Conservation (phyloP, 1,284 basidiomycete genomes). For the Ganoderma sp. region DNA sequence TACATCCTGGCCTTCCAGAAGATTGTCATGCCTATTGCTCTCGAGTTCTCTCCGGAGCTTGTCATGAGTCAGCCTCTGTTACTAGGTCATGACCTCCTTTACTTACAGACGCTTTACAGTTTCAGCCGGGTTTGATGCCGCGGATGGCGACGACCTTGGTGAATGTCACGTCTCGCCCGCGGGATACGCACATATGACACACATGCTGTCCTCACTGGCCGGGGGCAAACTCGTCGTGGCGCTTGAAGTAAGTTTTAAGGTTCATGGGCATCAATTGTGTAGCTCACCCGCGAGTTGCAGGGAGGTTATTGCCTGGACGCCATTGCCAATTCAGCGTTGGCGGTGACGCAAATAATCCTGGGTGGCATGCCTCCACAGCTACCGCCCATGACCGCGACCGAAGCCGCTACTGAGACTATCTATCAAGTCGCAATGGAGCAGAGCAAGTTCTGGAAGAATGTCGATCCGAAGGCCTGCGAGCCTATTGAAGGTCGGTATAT, state of each 20-base stretch:
- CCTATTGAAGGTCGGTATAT: constrained; percentile 68
- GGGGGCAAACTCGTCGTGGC: constrained; percentile 91
- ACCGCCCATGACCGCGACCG: constrained; percentile 71
- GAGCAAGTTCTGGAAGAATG: constrained; percentile 88
- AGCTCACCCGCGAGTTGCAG: constrained; percentile 47
- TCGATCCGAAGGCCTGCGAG: constrained; percentile 80
- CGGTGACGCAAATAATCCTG: constrained; percentile 84
- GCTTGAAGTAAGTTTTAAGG: constrained; percentile 73
- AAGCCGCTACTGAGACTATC: constrained; percentile 85
- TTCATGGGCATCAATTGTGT: constrained; percentile 6
- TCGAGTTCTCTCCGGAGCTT: constrained; percentile 95
- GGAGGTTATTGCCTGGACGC: constrained; percentile 96
- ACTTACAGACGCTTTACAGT: constrained; percentile 55
- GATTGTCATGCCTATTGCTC: constrained; percentile 95
- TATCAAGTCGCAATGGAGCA: constrained; percentile 88
- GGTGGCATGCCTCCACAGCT: constrained; percentile 85
- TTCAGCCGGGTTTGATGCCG: constrained; percentile 98
- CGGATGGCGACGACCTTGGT: constrained; percentile 90
- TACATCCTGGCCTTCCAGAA: constrained; percentile 97
- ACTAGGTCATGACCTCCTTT: neutral
- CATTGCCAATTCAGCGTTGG: constrained; percentile 85
- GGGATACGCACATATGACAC: constrained; percentile 99
- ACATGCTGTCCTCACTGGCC: constrained; percentile 92
- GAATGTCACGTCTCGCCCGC: constrained; percentile 89
- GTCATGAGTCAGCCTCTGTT: constrained; percentile 80